Conservation (phyloP, 768 basidiomycete genomes). For the Mycena crocata region DNA sequence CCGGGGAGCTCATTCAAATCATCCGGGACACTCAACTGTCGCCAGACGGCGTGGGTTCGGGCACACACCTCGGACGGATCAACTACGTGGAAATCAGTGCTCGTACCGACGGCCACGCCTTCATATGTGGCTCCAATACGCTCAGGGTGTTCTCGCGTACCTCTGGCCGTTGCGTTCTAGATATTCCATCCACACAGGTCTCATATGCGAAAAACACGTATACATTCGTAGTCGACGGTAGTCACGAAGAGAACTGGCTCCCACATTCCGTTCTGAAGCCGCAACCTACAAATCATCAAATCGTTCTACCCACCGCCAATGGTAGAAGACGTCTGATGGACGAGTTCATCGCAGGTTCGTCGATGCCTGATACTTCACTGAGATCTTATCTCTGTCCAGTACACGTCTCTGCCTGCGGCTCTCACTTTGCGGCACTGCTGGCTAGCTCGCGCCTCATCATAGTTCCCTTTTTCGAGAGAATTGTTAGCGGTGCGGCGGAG, state of each 20-base stretch:
- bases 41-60: slow-evolving; percentile 10
- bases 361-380: neutral
- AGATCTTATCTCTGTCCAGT: no score
- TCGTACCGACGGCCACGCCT: slow-evolving; percentile 60
- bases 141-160: slow-evolving; percentile 68
- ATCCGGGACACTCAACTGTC: slow-evolving; percentile 53
- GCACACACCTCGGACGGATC: slow-evolving; percentile 50
- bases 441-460: slow-evolving; percentile 54
- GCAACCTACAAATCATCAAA: slow-evolving; percentile 8
- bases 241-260: slow-evolving; percentile 1
- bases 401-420: slow-evolving; percentile 61
- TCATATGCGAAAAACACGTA: slow-evolving; percentile 51
- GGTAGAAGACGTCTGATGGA: slow-evolving; percentile 45
- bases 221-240: slow-evolving; percentile 33
- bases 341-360: slow-evolving; percentile 60
- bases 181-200: slow-evolving; percentile 51
- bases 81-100: slow-evolving; percentile 71
- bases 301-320: neutral
- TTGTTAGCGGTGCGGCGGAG: slow-evolving; percentile 40
- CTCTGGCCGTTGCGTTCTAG: slow-evolving; percentile 56
- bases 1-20: slow-evolving; percentile 59
- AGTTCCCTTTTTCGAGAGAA: slow-evolving; percentile 55
- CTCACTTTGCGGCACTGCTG: slow-evolving; percentile 57
- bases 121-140: slow-evolving; percentile 63
- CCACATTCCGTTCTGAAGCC: slow-evolving; percentile 28